These are phyloP conservation scores for Xylaria curta DNA, from an alignment of 495 filamentous ascomycete species.

Conservation along the genomic window DNA sequence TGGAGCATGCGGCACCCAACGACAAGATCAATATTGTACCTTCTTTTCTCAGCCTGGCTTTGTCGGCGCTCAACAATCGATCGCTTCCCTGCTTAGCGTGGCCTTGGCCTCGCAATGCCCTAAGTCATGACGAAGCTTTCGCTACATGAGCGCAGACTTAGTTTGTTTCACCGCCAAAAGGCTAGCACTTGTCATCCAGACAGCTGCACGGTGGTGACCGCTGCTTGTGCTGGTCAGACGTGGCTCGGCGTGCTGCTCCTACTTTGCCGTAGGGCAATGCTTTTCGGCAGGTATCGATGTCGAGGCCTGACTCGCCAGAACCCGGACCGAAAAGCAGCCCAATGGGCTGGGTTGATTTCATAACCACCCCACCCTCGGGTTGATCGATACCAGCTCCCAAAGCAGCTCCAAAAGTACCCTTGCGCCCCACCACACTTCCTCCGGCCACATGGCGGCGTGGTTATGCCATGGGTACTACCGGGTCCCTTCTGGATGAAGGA, in stretches of 20 bases:
- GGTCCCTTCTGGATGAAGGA: slow-evolving; percentile 27
- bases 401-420: slow-evolving; percentile 29
- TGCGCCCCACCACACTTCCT: slow-evolving; percentile 26
- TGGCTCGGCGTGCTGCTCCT: slow-evolving; percentile 28
- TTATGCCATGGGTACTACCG: slow-evolving; percentile 26
- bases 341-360: slow-evolving; percentile 28
- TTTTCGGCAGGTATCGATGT: slow-evolving; percentile 28
- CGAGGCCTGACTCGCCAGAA: slow-evolving; percentile 32
- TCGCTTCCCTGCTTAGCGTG: slow-evolving; percentile 19
- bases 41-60: slow-evolving; percentile 7
- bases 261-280: slow-evolving; percentile 25
- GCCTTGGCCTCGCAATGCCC: not conserved
- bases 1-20: slow-evolving; percentile 3
- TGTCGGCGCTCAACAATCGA: slow-evolving; percentile 13
- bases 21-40: slow-evolving; percentile 7
- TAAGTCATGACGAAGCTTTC: slow-evolving; percentile 22
- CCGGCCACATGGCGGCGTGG: slow-evolving; percentile 30
- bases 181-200: slow-evolving; percentile 13
- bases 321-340: slow-evolving; percentile 32
- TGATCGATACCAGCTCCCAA: slow-evolving; percentile 30
- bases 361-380: slow-evolving; percentile 30
- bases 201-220: slow-evolving; percentile 18
- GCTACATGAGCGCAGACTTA: slow-evolving; percentile 1
- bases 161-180: slow-evolving; percentile 14
- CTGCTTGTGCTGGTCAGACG: slow-evolving; percentile 22